Conservation (phyloP, 2,329 filamentous ascomycete species). For the Diplodia sapinea region DNA sequence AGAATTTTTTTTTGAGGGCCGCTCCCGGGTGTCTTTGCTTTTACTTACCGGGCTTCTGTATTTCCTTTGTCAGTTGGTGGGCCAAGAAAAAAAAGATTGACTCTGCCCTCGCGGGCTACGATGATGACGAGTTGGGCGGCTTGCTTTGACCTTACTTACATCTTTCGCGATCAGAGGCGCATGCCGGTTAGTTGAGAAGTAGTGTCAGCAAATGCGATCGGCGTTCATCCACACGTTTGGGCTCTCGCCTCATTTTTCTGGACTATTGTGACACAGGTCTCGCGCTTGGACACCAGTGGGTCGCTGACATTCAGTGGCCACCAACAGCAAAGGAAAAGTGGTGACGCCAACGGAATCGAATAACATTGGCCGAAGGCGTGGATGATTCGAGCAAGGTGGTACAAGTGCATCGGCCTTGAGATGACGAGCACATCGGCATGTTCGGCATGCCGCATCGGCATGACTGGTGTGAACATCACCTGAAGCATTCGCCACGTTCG, state of each 20-base stretch:
- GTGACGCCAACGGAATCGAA: not conserved
- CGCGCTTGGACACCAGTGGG: slow-evolving; percentile 7
- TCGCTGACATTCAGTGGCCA: not conserved
- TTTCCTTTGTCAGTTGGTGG: slow-evolving; percentile 29
- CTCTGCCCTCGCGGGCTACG: slow-evolving; percentile 32
- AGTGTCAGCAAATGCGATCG: slow-evolving; percentile 28
- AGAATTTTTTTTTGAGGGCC: slow-evolving; percentile 13
- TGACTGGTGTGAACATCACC: slow-evolving; percentile 11
- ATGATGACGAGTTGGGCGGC: slow-evolving; percentile 31
- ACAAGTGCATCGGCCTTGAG: not conserved
- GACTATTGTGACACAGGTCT: not conserved
- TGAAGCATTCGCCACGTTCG: slow-evolving; percentile 17
- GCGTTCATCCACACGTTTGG: slow-evolving; percentile 2
- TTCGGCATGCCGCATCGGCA: slow-evolving; percentile 20
- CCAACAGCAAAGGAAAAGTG: slow-evolving; percentile 1
- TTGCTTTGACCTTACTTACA: slow-evolving; percentile 28
- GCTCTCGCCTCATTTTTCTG: not conserved
- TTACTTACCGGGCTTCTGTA: slow-evolving; percentile 18
- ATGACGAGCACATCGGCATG: slow-evolving; percentile 23
- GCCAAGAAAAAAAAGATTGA: slow-evolving; percentile 31
- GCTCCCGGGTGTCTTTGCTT: slow-evolving; percentile 4
- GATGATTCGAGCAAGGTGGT: not conserved
- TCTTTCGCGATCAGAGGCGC: slow-evolving; percentile 29
- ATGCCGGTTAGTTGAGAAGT: slow-evolving; percentile 24
- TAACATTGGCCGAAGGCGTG: not conserved